These are phyloP conservation scores for Penicillium samsonianum DNA, from an alignment of 495 filamentous ascomycete species.

Conservation along the genomic window DNA sequence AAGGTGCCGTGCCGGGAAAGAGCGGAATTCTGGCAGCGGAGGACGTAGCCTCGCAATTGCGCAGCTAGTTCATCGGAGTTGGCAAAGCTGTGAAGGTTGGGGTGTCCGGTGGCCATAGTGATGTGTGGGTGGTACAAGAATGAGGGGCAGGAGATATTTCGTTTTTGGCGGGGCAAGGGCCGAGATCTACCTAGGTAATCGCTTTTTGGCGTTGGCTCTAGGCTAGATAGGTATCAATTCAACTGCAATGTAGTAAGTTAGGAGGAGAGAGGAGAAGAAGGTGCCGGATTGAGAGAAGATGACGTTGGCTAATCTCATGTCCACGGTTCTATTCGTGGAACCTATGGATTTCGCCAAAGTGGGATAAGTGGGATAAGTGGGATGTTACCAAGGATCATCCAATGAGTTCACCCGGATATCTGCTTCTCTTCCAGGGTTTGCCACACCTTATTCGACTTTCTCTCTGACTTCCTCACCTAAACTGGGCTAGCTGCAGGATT, in stretches of 20 bases:
- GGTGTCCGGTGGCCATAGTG: slow-evolving; percentile 54
- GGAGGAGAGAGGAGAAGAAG: neutral
- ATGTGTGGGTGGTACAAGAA: slow-evolving; percentile 4
- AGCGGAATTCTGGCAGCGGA: slow-evolving; percentile 75
- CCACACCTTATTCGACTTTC: slow-evolving; percentile 18
- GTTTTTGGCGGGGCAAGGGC: slow-evolving; percentile 7
- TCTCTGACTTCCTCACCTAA: neutral
- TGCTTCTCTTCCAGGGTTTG: neutral
- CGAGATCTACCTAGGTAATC: slow-evolving; percentile 8
- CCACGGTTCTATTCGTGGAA: neutral
- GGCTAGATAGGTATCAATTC: neutral
- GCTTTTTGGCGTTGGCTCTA: neutral
- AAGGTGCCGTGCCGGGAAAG: slow-evolving; percentile 78
- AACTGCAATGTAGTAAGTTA: neutral
- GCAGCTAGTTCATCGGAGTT: slow-evolving; percentile 66
- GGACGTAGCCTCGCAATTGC: slow-evolving; percentile 76
- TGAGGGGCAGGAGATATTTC: slow-evolving; percentile 8
- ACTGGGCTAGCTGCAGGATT: neutral
- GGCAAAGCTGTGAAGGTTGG: slow-evolving; percentile 82
- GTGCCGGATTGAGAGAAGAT: slow-evolving; percentile 3
- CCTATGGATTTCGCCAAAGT: slow-evolving; percentile 3
- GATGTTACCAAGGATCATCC: no score
- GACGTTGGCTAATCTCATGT: slow-evolving; percentile 6
- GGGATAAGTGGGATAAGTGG: no score
- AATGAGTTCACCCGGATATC: neutral